These are phyloP conservation scores for Medakamo hakoo DNA, from an alignment of 139 green algal species.

Conservation along the genomic window DNA sequence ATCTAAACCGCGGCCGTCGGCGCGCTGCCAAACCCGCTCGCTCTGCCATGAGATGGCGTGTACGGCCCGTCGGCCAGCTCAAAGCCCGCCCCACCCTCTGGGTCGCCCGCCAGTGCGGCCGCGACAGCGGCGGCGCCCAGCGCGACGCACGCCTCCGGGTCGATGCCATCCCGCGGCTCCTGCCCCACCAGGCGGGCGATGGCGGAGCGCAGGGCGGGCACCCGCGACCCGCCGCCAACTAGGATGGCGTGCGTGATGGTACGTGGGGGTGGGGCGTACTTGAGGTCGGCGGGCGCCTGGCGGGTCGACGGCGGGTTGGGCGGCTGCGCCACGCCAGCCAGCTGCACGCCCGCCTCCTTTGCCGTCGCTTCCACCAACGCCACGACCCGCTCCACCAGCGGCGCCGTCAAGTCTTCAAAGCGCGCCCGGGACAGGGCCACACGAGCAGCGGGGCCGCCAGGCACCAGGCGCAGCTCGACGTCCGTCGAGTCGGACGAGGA, in stretches of 20 bases:
- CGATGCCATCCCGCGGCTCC: slow-evolving; percentile 10
- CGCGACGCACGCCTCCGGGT: slow-evolving; percentile 23
- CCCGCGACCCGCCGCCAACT: slow-evolving; percentile 48
- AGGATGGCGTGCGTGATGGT: slow-evolving; percentile 43
- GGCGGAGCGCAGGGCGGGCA: slow-evolving; percentile 33
- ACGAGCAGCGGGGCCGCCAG: not conserved
- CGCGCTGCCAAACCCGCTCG: slow-evolving; percentile 20
- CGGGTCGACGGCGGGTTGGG: not conserved
- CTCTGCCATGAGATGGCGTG: slow-evolving; percentile 18
- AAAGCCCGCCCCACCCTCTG: slow-evolving; percentile 15
- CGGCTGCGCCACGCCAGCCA: not conserved
- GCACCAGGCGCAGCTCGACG: not conserved
- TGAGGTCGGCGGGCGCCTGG: too few relatives aligned
- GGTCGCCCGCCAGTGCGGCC: slow-evolving; percentile 25
- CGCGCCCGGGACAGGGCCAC: slow-evolving; percentile 8
- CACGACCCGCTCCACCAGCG: not conserved
- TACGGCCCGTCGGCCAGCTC: slow-evolving; percentile 40
- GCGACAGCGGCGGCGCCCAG: slow-evolving; percentile 28
- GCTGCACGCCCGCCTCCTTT: not conserved
- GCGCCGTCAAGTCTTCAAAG: slow-evolving; percentile 7
- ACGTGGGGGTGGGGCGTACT: slow-evolving; percentile 40
- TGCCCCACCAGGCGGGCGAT: slow-evolving; percentile 33
- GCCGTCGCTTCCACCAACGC: not conserved
- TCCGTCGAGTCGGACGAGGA: not conserved
- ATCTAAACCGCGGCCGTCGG: not conserved